A percentile compares a stretch with the other conserved stretches of the same genome.
These are phyloP conservation scores for Balamuthia mandrillaris DNA, from an alignment of 208 protist genomes.

Conservation along the genomic window DNA sequence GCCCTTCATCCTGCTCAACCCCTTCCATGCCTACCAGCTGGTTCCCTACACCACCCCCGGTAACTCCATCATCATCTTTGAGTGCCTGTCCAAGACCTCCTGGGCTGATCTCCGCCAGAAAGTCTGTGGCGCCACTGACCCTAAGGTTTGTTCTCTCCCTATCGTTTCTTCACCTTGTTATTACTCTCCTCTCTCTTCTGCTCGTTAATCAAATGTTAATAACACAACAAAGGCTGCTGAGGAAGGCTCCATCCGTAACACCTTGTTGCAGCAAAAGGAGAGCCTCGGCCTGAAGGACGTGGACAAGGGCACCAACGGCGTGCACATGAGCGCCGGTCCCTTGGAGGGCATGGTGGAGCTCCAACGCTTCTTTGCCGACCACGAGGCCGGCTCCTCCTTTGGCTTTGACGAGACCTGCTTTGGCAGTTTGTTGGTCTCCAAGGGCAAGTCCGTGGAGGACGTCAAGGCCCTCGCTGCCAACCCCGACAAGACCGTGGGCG, in stretches of 20 bases:
- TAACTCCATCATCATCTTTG: conserved; percentile 40
- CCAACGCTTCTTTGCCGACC: conserved; percentile 36
- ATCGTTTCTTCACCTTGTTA: not conserved
- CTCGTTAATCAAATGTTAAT: no score
- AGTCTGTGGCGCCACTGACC: conserved; percentile 29
- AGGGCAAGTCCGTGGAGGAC: conserved; percentile 25
- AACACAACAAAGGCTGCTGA: conserved; percentile 25
- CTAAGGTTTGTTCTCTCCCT: no score
- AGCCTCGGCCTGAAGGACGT: conserved; percentile 29
- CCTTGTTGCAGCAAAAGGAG: conserved; percentile 32
- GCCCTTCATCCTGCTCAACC: conserved; percentile 40
- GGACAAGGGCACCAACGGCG: conserved; percentile 38
- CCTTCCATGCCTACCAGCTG: conserved; percentile 44
- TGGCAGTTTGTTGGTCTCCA: conserved; percentile 32
- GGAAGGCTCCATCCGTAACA: conserved; percentile 40
- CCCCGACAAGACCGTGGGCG: conserved; percentile 34
- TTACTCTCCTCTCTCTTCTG: no score
- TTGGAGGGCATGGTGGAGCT: conserved; percentile 44
- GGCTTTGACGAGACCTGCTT: conserved; percentile 29
- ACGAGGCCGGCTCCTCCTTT: conserved; percentile 25
- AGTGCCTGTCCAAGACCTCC: conserved; percentile 32
- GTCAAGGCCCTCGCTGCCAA: conserved; percentile 31
- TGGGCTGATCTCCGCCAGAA: conserved; percentile 40
- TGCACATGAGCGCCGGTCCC: conserved; percentile 32
- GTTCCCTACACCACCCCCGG: conserved; percentile 41